These are phyloP conservation scores for Dactylorhiza incarnata DNA, from an alignment of 106 monocot species.

Conservation along the genomic window DNA sequence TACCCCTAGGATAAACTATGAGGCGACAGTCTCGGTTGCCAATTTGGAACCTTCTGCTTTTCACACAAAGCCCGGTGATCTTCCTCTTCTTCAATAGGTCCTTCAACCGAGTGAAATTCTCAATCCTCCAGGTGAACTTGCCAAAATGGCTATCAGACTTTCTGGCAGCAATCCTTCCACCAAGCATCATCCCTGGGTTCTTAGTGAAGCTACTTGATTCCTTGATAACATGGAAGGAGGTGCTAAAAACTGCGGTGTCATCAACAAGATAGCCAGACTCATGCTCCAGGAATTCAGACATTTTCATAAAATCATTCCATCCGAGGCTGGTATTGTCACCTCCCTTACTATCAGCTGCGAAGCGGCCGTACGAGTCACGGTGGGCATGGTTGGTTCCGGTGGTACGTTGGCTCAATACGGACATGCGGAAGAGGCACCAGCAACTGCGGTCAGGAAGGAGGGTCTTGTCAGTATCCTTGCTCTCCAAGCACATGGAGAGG, in stretches of 20 bases:
- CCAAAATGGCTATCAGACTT: slow-evolving; percentile 86
- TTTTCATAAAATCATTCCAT: slow-evolving; percentile 88
- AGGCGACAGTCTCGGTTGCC: slow-evolving; percentile 91
- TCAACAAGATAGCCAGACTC: slow-evolving; percentile 65
- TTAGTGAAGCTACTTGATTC: slow-evolving; percentile 66
- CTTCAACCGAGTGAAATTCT: slow-evolving; percentile 86
- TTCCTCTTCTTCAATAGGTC: slow-evolving; percentile 94
- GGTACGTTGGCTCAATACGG: slow-evolving; percentile 61
- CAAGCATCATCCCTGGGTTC: slow-evolving; percentile 25
- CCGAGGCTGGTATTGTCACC: slow-evolving; percentile 88
- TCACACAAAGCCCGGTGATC: slow-evolving; percentile 88
- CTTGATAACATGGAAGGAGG: slow-evolving; percentile 87
- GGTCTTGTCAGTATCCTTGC: slow-evolving; percentile 77
- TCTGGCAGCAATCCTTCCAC: slow-evolving; percentile 39
- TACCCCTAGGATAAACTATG: slow-evolving; percentile 96
- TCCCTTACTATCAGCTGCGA: slow-evolving; percentile 68
- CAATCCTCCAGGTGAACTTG: slow-evolving; percentile 93
- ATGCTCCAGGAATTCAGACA: slow-evolving; percentile 55
- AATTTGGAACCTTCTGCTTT: slow-evolving; percentile 93
- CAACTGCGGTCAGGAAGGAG: slow-evolving; percentile 55
- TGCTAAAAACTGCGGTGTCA: slow-evolving; percentile 64
- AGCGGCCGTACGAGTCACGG: slow-evolving; percentile 85
- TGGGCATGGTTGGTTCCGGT: slow-evolving; percentile 53
- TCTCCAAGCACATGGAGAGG: slow-evolving; percentile 89
- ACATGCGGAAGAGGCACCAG: slow-evolving; percentile 94